These are phyloP conservation scores for Colletotrichum higginsianum DNA, from an alignment of 2,329 filamentous ascomycete genomes.

Conservation along the genomic window DNA sequence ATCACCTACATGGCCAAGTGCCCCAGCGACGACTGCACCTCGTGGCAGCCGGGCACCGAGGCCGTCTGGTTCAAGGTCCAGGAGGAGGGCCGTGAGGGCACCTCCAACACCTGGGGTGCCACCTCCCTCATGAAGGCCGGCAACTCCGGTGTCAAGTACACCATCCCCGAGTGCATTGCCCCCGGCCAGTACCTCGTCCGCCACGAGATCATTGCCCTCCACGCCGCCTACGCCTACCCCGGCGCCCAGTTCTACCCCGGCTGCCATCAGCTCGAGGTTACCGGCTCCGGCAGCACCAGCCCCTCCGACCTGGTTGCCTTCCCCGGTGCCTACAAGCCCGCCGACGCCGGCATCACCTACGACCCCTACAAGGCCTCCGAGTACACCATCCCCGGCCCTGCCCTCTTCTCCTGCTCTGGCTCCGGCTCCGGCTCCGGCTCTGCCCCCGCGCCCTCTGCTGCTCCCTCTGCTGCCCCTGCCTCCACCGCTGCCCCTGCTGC, in stretches of 20 bases:
- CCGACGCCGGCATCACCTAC: conserved; percentile 63
- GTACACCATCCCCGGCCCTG: conserved; percentile 64
- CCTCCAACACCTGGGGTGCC: conserved; percentile 63
- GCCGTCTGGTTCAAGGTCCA: conserved; percentile 71
- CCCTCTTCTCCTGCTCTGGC: conserved; percentile 59
- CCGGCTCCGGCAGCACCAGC: conserved; percentile 58
- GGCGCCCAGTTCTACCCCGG: conserved; percentile 68
- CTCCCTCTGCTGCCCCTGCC: conserved; percentile 5
- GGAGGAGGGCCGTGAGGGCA: conserved; percentile 64
- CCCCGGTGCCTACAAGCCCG: conserved; percentile 63
- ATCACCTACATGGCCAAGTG: conserved; percentile 75
- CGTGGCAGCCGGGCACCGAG: conserved; percentile 61
- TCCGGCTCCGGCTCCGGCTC: conserved; percentile 28
- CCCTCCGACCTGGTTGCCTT: conserved; percentile 59
- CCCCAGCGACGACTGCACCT: conserved; percentile 65
- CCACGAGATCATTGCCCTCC: conserved; percentile 67
- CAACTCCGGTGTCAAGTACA: conserved; percentile 59
- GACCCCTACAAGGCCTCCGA: conserved; percentile 61
- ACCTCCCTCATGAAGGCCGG: conserved; percentile 62
- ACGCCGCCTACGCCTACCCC: conserved; percentile 59
- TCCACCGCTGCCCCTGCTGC: conserved; percentile 8
- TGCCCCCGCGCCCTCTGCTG: background rate
- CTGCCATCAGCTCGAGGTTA: conserved; percentile 68
- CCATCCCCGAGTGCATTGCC: conserved; percentile 63
- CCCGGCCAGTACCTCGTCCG: conserved; percentile 67